Base-by-base conservation (phyloP, 2,329 filamentous ascomycete species). In the Parastagonospora nodorum region DNA sequence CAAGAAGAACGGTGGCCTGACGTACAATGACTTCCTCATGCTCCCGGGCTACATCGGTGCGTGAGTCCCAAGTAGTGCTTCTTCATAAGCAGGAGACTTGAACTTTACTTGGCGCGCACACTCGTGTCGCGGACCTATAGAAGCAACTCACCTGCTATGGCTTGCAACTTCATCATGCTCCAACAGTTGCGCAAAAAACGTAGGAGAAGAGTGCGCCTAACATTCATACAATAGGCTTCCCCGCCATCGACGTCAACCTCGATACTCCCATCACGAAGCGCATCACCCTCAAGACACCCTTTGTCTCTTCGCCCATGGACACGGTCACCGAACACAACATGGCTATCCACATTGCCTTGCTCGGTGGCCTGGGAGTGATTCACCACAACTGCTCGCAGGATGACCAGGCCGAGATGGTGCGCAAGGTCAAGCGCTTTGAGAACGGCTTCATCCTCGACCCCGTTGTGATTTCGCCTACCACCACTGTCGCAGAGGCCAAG, bases 301-400 rank as follows among this genome's bases (percentile, higher is more conserved):
- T 99, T 71, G 85, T 97, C 61, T 99, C 94, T 40, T 97, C 94
- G 33, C 94, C 95, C 69, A 99, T 99, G 94, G 94, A 99, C 80
- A 99, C 94, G 8, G 94, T 99, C 74, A 99, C 95, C 37, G 94
- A 99, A 81, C 90, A 96, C 79, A 93, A 96, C 75, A 99, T 99
- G 95, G 95, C 94, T 60, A 97, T 99, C 68, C 90, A 97, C 80
- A 96, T 95, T 84, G 90, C 90, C 45, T 83, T 94, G 29, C 88
- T 94, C 72, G 90, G 90, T 67, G 90, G 90, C 69, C 82, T 95
- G 14, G 90, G 94, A 79, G 92, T 99, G 66, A 96, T 99, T 64
- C 94, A 99, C 82, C 94, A 99, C 85, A 99, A 99, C 82, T 99
- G 94, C 84, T 94, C 92, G n/a, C 85, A 92, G 28, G 91, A 97